A percentile compares a stretch with the other conserved stretches of the same genome.
phyloP scores from a whole-genome alignment of 805 yeast species.

The Maudiozyma saulgeensis region DNA sequence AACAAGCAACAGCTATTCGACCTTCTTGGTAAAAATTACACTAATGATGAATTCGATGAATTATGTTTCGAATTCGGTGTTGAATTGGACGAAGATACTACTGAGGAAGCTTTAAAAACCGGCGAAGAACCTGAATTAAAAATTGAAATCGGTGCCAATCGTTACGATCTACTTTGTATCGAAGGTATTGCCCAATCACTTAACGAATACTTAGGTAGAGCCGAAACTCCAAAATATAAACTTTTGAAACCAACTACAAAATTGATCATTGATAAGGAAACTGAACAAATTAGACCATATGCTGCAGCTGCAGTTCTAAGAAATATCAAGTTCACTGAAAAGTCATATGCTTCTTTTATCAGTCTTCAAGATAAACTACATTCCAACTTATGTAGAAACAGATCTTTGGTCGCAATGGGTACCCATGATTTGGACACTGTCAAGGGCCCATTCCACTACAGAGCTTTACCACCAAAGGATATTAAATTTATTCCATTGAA shows the following conservation, averaged over 20 bases:
- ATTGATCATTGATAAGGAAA: slow-evolving; percentile 67
- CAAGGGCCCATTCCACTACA: slow-evolving; percentile 76
- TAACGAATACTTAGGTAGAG: slow-evolving; percentile 76
- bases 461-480: slow-evolving; percentile 71
- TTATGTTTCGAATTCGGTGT: slow-evolving; percentile 95
- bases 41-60: slow-evolving; percentile 92
- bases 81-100: slow-evolving; percentile 95
- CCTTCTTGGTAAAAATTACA: slow-evolving; percentile 57
- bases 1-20: slow-evolving; percentile 88
- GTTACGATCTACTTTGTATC: slow-evolving; percentile 95
- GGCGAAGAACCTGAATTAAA: slow-evolving; percentile 81
- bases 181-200: slow-evolving; percentile 96
- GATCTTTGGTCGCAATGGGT: slow-evolving; percentile 96
- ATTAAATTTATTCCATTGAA: slow-evolving; percentile 68
- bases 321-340: slow-evolving; percentile 68
- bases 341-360: slow-evolving; percentile 88
- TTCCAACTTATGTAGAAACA: slow-evolving; percentile 89
- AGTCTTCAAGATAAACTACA: slow-evolving; percentile 94
- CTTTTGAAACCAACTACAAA: slow-evolving; percentile 54
- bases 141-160: slow-evolving; percentile 95
- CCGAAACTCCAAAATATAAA: slow-evolving; percentile 55
- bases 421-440: slow-evolving; percentile 88
- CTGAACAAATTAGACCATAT: slow-evolving; percentile 72
- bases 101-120: slow-evolving; percentile 40
- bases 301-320: slow-evolving; percentile 94